Conservation (phyloP, 2,329 filamentous ascomycete genomes). For the Cladophialophora carrionii region DNA sequence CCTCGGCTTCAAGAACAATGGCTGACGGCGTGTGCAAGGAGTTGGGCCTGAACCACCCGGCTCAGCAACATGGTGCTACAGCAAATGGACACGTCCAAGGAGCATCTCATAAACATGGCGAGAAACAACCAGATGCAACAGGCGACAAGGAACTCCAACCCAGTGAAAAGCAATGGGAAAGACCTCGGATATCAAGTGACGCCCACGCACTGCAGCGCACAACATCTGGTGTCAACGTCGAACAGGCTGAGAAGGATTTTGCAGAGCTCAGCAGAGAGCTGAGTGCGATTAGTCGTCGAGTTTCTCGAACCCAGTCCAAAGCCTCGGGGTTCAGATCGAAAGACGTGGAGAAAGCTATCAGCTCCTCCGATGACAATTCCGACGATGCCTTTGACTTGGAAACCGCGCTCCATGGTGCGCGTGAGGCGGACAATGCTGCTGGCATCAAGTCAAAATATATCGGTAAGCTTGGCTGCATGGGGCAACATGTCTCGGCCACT, state of each 20-base stretch:
- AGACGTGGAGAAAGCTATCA: conserved; percentile 64
- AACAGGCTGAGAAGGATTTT: conserved; percentile 52
- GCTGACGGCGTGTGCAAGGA: conserved; percentile 27
- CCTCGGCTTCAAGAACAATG: conserved; percentile 17
- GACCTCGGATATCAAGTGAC: conserved; percentile 35
- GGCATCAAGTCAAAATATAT: conserved; percentile 82
- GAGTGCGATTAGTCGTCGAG: conserved; percentile 44
- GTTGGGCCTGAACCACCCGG: conserved; percentile 25
- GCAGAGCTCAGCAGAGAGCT: conserved; percentile 47
- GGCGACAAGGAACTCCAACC: conserved; percentile 8
- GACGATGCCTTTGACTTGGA: conserved; percentile 75
- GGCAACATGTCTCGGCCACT: not conserved
- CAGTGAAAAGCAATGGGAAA: conserved; percentile 24
- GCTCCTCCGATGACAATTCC: conserved; percentile 50
- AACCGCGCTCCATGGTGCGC: conserved; percentile 69
- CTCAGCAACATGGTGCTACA: conserved; percentile 27
- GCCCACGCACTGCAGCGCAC: conserved; percentile 43
- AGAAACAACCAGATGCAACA: conserved; percentile 9
- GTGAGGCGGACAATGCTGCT: conserved; percentile 71
- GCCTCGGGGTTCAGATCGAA: conserved; percentile 39
- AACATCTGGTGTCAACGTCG: conserved; percentile 50
- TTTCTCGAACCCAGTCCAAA: conserved; percentile 44
- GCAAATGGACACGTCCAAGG: conserved; percentile 18
- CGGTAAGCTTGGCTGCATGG: conserved; percentile 44
- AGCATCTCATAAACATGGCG: not conserved